These are phyloP conservation scores for Cyphellophora europaea DNA, from an alignment of 2,329 filamentous ascomycete species.

Conservation along the genomic window DNA sequence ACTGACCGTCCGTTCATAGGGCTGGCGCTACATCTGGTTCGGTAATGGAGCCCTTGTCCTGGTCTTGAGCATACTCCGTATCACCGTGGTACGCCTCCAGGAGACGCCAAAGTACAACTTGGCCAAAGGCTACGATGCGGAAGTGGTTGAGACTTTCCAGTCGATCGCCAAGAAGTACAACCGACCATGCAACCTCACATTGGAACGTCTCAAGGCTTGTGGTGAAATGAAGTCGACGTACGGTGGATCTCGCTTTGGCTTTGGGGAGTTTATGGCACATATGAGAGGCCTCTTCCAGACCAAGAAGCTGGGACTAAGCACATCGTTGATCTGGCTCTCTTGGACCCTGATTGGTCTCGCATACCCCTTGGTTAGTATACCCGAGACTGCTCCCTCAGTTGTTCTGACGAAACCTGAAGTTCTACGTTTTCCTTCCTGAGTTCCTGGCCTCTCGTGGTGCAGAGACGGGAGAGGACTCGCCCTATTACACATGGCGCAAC, in stretches of 20 bases:
- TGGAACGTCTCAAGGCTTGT: slow-evolving; percentile 40
- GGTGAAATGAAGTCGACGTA: slow-evolving; percentile 23
- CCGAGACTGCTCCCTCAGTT: slow-evolving; percentile 24
- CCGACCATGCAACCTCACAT: slow-evolving; percentile 41
- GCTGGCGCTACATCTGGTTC: slow-evolving; percentile 67
- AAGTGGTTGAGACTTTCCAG: slow-evolving; percentile 58
- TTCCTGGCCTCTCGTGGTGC: slow-evolving; percentile 48
- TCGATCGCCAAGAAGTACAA: slow-evolving; percentile 47
- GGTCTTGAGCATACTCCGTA: slow-evolving; percentile 60
- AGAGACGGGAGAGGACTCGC: slow-evolving; percentile 63
- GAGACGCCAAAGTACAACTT: slow-evolving; percentile 71
- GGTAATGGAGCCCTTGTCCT: slow-evolving; percentile 60
- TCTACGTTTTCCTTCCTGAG: slow-evolving; percentile 59
- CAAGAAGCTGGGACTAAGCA: slow-evolving; percentile 43
- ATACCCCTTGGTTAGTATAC: slow-evolving; percentile 37
- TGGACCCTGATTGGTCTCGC: slow-evolving; percentile 58
- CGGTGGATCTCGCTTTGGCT: slow-evolving; percentile 25
- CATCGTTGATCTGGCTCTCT: slow-evolving; percentile 54
- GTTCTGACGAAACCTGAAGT: slow-evolving; percentile 33
- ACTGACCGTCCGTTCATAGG: slow-evolving; percentile 37
- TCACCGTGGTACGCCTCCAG: slow-evolving; percentile 59
- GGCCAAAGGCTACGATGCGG: slow-evolving; percentile 60
- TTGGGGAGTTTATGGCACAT: slow-evolving; percentile 33
- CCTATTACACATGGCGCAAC: slow-evolving; percentile 68
- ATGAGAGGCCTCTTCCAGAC: slow-evolving; percentile 60